Evolutionary conservation across 177 flowering plant genomes (phyloP).

Genomic region (Telopea speciosissima): DNA sequence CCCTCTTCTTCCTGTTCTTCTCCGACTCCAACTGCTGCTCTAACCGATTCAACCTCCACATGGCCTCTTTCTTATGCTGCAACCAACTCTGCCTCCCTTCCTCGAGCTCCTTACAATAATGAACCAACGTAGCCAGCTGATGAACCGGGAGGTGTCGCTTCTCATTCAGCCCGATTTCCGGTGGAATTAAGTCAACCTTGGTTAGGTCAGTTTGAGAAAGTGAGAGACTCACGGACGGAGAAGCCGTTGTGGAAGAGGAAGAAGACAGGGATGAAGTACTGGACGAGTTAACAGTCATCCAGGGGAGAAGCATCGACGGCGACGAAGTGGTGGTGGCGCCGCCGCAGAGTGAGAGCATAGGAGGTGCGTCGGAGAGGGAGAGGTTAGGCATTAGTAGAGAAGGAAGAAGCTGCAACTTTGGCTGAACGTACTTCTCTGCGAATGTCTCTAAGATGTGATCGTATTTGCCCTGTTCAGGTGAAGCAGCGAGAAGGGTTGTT

Average conservation of each 20-base stretch:
- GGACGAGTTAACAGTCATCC: constrained; percentile 5
- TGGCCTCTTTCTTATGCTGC: constrained; percentile 47
- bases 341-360: constrained; percentile 16
- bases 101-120: constrained; percentile 37
- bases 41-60: constrained; percentile 44
- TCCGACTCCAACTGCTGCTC: constrained; percentile 52
- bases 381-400: constrained; percentile 13
- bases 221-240: constrained; percentile 22
- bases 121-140: constrained; percentile 21
- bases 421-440: constrained; percentile 33
- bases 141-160: constrained; percentile 13
- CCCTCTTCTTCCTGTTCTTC: constrained; percentile 35
- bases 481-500: neutral
- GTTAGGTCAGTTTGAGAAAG: constrained; percentile 22
- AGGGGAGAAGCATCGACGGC: constrained; percentile 11
- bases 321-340: neutral
- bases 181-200: constrained; percentile 1
- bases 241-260: constrained; percentile 15
- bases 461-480: constrained; percentile 16
- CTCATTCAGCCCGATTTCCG: neutral
- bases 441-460: constrained; percentile 37
- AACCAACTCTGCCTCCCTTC: constrained; percentile 36
- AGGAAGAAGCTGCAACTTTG: constrained; percentile 9
- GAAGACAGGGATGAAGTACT: constrained; percentile 12
- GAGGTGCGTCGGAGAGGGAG: constrained; percentile 11